Conservation (phyloP, 2,329 filamentous ascomycete genomes). For the Nemania abortiva region DNA sequence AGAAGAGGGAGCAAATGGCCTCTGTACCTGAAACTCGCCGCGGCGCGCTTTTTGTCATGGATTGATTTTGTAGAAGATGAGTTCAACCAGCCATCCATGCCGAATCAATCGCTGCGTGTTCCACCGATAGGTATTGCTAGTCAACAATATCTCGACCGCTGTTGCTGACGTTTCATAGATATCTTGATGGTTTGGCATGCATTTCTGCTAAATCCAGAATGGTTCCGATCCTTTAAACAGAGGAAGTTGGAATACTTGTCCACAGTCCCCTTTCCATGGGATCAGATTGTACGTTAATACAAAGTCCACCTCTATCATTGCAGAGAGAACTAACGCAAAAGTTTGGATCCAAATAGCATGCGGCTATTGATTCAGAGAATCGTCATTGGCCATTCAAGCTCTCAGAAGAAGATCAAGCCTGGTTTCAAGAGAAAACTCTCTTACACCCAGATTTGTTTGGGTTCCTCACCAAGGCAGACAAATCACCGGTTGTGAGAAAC, state of each 20-base stretch:
- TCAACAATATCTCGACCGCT: background rate
- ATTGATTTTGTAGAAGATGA: conserved; percentile 14
- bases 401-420: background rate
- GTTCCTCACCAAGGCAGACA: background rate
- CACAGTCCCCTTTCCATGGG: conserved; percentile 13
- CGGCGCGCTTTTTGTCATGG: conserved; percentile 22
- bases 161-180: conserved; percentile 11
- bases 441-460: conserved; percentile 17
- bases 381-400: conserved; percentile 13
- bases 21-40: conserved; percentile 16
- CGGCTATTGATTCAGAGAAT: conserved; percentile 2
- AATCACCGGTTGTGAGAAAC: background rate
- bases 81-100: background rate
- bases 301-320: background rate
- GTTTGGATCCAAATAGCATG: background rate
- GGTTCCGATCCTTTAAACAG: conserved; percentile 20
- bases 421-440: conserved; percentile 10
- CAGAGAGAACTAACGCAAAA: background rate
- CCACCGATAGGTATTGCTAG: conserved; percentile 19
- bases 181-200: conserved; percentile 29
- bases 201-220: conserved; percentile 21
- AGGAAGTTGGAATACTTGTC: background rate
- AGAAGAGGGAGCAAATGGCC: conserved; percentile 20
- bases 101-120: background rate
- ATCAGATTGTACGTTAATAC: conserved; percentile 15